Evolutionary conservation across 208 protist species (phyloP).

Genomic region (Tetramitus jugosus): DNA sequence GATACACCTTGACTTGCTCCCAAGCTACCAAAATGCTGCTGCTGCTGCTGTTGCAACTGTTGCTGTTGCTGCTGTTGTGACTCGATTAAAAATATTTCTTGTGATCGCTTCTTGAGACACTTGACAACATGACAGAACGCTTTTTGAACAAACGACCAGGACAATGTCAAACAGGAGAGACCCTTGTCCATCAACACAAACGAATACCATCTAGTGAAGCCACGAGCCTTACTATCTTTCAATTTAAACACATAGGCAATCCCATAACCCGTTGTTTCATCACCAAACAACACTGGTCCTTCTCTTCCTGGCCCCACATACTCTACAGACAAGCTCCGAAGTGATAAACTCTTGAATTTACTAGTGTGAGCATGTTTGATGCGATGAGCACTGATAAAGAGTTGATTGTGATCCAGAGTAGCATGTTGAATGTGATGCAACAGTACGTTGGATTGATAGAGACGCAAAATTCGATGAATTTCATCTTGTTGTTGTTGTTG

Average conservation of each 20-base stretch:
- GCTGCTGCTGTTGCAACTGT: background rate
- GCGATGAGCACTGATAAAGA: background rate
- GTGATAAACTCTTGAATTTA: background rate
- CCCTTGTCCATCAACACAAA: background rate
- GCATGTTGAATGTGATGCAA: no score
- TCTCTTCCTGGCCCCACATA: conserved; percentile 3
- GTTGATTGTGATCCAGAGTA: background rate
- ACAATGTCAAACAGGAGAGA: background rate
- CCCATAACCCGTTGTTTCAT: conserved; percentile 1
- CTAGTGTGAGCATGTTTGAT: background rate
- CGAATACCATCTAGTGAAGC: conserved; percentile 1
- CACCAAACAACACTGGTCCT: conserved; percentile 7
- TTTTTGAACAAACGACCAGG: background rate
- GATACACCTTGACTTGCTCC: background rate
- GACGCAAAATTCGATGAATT: no score
- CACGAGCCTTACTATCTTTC: conserved; percentile 2
- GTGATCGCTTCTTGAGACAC: background rate
- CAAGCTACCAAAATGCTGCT: background rate
- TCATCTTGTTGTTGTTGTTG: no score
- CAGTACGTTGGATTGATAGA: no score
- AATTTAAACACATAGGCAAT: conserved; percentile 16
- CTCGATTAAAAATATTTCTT: conserved; percentile 10
- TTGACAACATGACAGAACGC: background rate
- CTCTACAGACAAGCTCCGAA: conserved; percentile 1
- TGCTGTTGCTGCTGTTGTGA: background rate